Evolutionary conservation across 768 basidiomycete genomes (phyloP), one percentile per base, ranked within the genome.

Genomic region (Austroboletus eburneus): DNA sequence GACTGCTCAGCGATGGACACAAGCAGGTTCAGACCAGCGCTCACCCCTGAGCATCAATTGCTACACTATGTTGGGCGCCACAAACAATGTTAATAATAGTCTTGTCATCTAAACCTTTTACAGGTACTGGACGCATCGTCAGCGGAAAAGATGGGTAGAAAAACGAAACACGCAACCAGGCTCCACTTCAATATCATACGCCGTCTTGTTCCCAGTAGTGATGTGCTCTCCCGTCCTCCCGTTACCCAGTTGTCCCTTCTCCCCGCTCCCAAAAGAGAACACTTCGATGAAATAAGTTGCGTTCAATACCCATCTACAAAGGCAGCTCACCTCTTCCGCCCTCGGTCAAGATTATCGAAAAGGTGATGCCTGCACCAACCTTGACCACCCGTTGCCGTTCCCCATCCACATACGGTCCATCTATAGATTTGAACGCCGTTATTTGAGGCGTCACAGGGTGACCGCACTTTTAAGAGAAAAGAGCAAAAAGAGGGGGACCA

Each of bases 201-300:
- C 82, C 0, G 83, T 80, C 67, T 91, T 91, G 57, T 90, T 90
- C 17, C 87, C 88, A 1, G 87, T 85, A 9, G 84, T 79, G 48
- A 95, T 89, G 29, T 90, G 80, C 66, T 95, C 92, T n/a, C 94
- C 91, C 0, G 91, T 94, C 52, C 81, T 81, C 16, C 94, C 95
- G 62, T 91, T 94, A 0, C 92, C 95, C 0, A 97, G 73, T 54
- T 96, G 94, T 1, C 95, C 95, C 48, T 90, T 83, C 66, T 96
- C 93, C 18, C 83, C 90, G 42, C 89, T 93, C 27, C 95, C 95
- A 52, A 92, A 86, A 1, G 91, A 77, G 57, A 86, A 97, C 3
- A 95, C 91, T 87, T 50, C 55, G 40, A 41, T 17, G 23, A 41
- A 20, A 22, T 33, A 24, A 43, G 39, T 36, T 23, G 50, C 39